Base-by-base conservation (phyloP, 495 filamentous ascomycete genomes). In the Glonium stellatum region DNA sequence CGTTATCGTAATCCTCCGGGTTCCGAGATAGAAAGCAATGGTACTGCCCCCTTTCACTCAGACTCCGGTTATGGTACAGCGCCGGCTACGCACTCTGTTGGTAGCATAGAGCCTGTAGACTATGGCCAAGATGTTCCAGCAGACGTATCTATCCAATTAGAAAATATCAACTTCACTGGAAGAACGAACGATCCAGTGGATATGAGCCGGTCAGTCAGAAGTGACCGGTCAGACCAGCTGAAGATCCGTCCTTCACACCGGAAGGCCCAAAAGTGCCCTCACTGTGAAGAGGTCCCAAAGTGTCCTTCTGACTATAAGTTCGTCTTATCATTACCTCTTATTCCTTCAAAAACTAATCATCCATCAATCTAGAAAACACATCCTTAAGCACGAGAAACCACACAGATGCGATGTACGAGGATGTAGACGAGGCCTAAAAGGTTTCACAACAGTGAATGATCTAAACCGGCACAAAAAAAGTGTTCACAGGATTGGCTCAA, bases 391-490 rank as follows among this genome's bases (percentile, higher is more conserved):
- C 72, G 79, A 75, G 11, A 92, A 90, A 66, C 82, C 85, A 0
- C 86, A 82, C 70, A 83, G 77, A 65, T 96, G 91, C 68, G 71
- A 79, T 44, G 72, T 84, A 12, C 67, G 72, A 0, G 76, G 73
- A 18, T 95, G 91, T 70, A 22, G 46, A 58, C 71, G 36, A 78
- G 84, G 25, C 27, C 72, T 70, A 22, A 77, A 83, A 62, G 89
- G 91, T 1, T 96, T 95, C 66, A 87, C 87, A 21, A 92, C 89
- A 8, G 76, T 77, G 25, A 96, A 96, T 72, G 91, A 96, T 72
- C 77, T 70, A 13, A 54, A 63, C 10, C 27, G 70, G 23, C 70
- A 73, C 59, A 63, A 69, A 41, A 70, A 66, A 49, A 67, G 65
- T 47, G 66, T 68, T 5, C 64, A 72, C 51, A 58, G 58, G 4